Evolutionary conservation across 768 basidiomycete genomes (phyloP), one percentile per base, ranked within the genome.

Genomic region (Strobilomyces echinocephalus): DNA sequence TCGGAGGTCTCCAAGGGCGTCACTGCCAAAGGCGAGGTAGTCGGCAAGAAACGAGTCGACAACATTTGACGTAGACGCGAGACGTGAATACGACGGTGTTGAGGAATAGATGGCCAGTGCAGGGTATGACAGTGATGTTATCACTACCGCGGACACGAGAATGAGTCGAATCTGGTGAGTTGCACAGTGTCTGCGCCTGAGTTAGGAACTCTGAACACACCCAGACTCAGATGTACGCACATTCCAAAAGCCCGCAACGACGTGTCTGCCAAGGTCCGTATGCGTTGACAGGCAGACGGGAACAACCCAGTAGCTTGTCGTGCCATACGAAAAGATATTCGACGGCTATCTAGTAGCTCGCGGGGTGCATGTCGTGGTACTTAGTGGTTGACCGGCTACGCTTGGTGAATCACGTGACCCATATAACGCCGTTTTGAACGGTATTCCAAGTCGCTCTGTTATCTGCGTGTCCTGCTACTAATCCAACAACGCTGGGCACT

Each of bases 121-220:
- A n/a, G 92, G 92, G 60, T 91, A 93, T 64, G 92, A 88, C 51
- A 95, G 81, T 16, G 87, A 87, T 51, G 91, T 88, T 65, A 94
- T 93, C 58, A 94, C 91, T 53, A 92, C 80, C 47, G 87, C 82
- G 20, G 88, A 93, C 56, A 92, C 84, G 60, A 95, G 79, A 67
- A 95, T 90, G 46, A 94, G 83, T 49, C 90, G 84, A 51, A 91
- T 90, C 70, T 93, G 92, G 69, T 93, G 90, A 2, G 87, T 90
- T 57, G 91, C 89, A 63, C 91, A 92, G 66, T 93, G 91, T 53
- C 91, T 93, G 62, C 43, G 34, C 52, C 54, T 56, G 54, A 46
- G 53, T 56, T 35, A 49, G 55, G 39, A 35, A 42, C 43, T 28
- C 18, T 42, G 46, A 21, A 41, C 53, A 40, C 34, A 30, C 12